phyloP scores from a whole-genome alignment of 768 basidiomycete species.

The Epithele typhae region DNA sequence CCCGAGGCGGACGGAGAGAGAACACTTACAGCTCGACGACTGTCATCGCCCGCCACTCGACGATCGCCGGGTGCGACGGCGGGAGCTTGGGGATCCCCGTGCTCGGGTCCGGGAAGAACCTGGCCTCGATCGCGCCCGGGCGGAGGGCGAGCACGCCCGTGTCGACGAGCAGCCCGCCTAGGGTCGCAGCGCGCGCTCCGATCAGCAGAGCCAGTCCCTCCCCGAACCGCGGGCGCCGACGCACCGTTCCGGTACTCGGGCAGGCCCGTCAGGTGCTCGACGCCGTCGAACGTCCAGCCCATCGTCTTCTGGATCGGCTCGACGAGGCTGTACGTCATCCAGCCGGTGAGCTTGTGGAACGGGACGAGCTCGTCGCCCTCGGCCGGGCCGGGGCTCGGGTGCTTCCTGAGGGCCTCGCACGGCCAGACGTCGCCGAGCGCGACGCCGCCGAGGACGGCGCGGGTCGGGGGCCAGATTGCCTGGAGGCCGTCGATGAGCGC shows the following conservation, averaged over 20 bases:
- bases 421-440: slow-evolving; percentile 94
- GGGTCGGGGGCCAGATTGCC: slow-evolving; percentile 82
- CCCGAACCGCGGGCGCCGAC: neutral
- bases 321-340: slow-evolving; percentile 88
- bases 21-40: slow-evolving; percentile 79
- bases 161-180: slow-evolving; percentile 87
- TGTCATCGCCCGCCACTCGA: slow-evolving; percentile 96
- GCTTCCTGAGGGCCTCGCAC: slow-evolving; percentile 48
- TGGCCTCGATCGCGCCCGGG: slow-evolving; percentile 41
- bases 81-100: slow-evolving; percentile 58
- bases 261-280: slow-evolving; percentile 85
- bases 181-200: slow-evolving; percentile 57
- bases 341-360: slow-evolving; percentile 95
- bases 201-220: slow-evolving; percentile 93
- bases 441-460: slow-evolving; percentile 61
- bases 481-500: slow-evolving; percentile 78
- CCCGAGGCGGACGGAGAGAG: neutral
- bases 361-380: slow-evolving; percentile 77
- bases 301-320: slow-evolving; percentile 77
- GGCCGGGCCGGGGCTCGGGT: slow-evolving; percentile 12
- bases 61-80: slow-evolving; percentile 83
- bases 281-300: slow-evolving; percentile 76
- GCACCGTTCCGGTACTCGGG: slow-evolving; percentile 94
- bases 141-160: slow-evolving; percentile 74
- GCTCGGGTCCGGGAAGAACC: slow-evolving; percentile 38